Conservation (phyloP, 495 filamentous ascomycete genomes). For the Annulohypoxylon nitens region DNA sequence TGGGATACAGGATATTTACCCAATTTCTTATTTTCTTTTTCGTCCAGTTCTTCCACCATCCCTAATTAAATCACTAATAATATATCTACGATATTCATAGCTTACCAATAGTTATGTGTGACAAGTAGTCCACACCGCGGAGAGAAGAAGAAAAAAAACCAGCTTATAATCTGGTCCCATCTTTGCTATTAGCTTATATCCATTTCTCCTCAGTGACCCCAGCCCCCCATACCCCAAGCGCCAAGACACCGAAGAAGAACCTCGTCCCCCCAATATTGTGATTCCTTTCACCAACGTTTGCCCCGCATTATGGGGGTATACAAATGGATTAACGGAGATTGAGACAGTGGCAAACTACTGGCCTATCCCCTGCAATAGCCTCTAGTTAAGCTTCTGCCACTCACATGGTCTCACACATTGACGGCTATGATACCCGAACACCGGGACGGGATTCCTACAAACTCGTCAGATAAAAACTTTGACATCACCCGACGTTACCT, state of each 20-base stretch:
- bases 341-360: constrained; percentile 33
- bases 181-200: constrained; percentile 14
- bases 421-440: neutral
- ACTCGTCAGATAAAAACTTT: constrained; percentile 39
- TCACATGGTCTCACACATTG: constrained; percentile 31
- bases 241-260: constrained; percentile 50
- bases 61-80: neutral
- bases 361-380: constrained; percentile 23
- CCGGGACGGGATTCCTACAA: constrained; percentile 17
- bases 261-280: constrained; percentile 38
- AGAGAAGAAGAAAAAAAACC: neutral
- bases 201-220: constrained; percentile 27
- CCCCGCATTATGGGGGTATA: constrained; percentile 37
- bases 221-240: constrained; percentile 37
- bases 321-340: constrained; percentile 35
- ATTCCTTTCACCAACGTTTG: constrained; percentile 23
- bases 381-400: constrained; percentile 39
- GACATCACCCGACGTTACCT: constrained; percentile 10
- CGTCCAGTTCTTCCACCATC: neutral
- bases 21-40: neutral
- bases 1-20: neutral
- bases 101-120: neutral
- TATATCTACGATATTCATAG: neutral
- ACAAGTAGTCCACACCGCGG: neutral
- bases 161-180: constrained; percentile 9